phyloP scores from a whole-genome alignment of 768 basidiomycete species.

The Mycena kentingensis region DNA sequence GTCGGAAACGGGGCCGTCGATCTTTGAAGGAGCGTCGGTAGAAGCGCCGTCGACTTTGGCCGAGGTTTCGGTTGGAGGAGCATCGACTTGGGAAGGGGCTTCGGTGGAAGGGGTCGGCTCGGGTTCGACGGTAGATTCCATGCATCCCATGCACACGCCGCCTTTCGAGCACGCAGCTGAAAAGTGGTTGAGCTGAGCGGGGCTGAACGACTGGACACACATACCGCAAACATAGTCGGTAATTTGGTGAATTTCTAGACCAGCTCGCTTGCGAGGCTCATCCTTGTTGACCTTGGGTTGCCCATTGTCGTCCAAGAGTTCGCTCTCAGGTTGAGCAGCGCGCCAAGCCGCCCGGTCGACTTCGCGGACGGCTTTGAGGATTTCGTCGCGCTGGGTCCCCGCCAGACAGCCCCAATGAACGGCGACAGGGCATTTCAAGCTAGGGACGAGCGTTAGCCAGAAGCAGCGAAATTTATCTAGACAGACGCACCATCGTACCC shows the following conservation, averaged over 20 bases:
- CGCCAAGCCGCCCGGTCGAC: constrained; percentile 49
- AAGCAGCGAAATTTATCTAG: neutral
- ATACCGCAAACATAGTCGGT: constrained; percentile 78
- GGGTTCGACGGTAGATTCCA: constrained; percentile 53
- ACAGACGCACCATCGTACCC: constrained; percentile 74
- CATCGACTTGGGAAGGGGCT: constrained; percentile 11
- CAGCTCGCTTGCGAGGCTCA: constrained; percentile 47
- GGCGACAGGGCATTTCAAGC: constrained; percentile 75
- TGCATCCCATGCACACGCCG: constrained; percentile 77
- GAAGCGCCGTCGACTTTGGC: constrained; percentile 11
- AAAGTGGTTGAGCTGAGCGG: neutral
- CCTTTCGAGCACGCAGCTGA: constrained; percentile 67
- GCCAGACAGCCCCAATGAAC: constrained; percentile 80
- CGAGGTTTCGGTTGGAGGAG: constrained; percentile 19
- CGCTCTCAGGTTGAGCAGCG: constrained; percentile 25
- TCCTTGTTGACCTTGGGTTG: constrained; percentile 22
- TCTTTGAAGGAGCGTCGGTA: constrained; percentile 1
- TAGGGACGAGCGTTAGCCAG: constrained; percentile 32
- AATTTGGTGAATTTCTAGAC: constrained; percentile 54
- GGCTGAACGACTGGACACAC: constrained; percentile 15
- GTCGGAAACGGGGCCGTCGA: too few species aligned
- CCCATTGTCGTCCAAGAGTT: constrained; percentile 26
- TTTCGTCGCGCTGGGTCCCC: constrained; percentile 66
- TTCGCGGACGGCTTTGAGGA: constrained; percentile 63
- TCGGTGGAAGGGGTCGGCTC: constrained; percentile 36